phyloP scores from a whole-genome alignment of 2,329 filamentous ascomycete species.

The Phialophora tarda region DNA sequence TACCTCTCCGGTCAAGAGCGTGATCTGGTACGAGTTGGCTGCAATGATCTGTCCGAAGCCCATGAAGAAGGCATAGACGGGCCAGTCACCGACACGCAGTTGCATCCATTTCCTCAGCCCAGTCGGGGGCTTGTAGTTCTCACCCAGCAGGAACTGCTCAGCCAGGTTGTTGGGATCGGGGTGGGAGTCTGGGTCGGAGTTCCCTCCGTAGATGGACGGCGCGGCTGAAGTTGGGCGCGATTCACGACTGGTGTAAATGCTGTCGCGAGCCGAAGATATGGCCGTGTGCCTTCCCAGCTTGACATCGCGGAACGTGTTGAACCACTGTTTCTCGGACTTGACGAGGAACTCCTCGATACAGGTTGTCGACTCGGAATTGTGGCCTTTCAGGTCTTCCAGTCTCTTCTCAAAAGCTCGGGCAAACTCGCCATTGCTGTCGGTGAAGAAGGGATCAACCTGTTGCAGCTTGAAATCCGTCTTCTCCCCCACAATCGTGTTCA shows the following conservation, averaged over 20 bases:
- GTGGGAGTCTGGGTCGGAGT: constrained; percentile 39
- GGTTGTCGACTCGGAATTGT: constrained; percentile 63
- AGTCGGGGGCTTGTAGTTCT: constrained; percentile 62
- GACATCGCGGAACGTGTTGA: constrained; percentile 62
- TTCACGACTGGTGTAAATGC: constrained; percentile 44
- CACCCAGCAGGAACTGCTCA: constrained; percentile 62
- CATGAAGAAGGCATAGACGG: constrained; percentile 66
- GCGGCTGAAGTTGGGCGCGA: constrained; percentile 43
- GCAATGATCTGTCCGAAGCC: constrained; percentile 68
- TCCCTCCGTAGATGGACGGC: constrained; percentile 50
- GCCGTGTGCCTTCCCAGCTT: constrained; percentile 59
- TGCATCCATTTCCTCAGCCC: constrained; percentile 62
- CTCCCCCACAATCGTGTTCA: constrained; percentile 64
- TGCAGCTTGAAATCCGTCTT: constrained; percentile 68
- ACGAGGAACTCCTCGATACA: constrained; percentile 70
- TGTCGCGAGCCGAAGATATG: constrained; percentile 46
- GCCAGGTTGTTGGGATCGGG: constrained; percentile 43
- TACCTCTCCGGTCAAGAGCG: constrained; percentile 67
- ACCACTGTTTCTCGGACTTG: constrained; percentile 72
- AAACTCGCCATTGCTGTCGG: constrained; percentile 67
- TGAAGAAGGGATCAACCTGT: constrained; percentile 71
- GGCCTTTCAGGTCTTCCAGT: constrained; percentile 61
- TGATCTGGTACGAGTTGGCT: constrained; percentile 71
- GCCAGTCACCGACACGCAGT: constrained; percentile 67
- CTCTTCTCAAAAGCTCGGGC: constrained; percentile 64